Conservation (phyloP, 805 yeast species). For the Wickerhamiella nectarea region DNA sequence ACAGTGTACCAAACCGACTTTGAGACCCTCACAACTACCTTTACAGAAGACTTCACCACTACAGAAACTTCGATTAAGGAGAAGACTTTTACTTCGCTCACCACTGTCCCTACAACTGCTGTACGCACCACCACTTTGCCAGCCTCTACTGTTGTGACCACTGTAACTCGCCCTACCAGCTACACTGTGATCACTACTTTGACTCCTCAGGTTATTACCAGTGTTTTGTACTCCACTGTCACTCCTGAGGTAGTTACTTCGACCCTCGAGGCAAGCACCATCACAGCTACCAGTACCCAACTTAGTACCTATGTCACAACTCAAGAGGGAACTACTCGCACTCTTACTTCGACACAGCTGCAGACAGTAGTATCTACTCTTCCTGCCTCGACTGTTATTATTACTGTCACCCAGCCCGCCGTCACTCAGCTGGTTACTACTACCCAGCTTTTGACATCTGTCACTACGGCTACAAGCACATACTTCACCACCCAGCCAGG, state of each 20-base stretch:
- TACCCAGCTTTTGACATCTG: neutral
- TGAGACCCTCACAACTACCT: neutral
- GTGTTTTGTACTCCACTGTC: neutral
- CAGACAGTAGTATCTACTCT: conserved; percentile 1
- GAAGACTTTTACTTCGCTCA: neutral
- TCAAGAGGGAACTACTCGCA: conserved; percentile 2
- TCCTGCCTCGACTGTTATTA: neutral
- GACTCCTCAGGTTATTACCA: neutral
- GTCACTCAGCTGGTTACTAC: neutral
- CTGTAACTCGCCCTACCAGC: neutral
- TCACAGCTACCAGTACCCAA: neutral
- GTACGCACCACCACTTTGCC: neutral
- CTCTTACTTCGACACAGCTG: neutral
- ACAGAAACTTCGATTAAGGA: neutral
- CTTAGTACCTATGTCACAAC: conserved; percentile 1
- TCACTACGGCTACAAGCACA: neutral
- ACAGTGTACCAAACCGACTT: neutral
- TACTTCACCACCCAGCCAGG: neutral
- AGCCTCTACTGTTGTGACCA: neutral
- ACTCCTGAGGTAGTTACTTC: neutral
- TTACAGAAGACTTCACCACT: conserved; percentile 1
- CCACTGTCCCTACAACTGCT: neutral
- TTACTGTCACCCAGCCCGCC: conserved; percentile 5
- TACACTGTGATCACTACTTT: conserved; percentile 5
- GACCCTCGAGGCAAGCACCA: neutral